Evolutionary conservation across 225 moss, liverwort and hornwort species (phyloP).

Genomic region (Pseudisothecium myosuroides): DNA sequence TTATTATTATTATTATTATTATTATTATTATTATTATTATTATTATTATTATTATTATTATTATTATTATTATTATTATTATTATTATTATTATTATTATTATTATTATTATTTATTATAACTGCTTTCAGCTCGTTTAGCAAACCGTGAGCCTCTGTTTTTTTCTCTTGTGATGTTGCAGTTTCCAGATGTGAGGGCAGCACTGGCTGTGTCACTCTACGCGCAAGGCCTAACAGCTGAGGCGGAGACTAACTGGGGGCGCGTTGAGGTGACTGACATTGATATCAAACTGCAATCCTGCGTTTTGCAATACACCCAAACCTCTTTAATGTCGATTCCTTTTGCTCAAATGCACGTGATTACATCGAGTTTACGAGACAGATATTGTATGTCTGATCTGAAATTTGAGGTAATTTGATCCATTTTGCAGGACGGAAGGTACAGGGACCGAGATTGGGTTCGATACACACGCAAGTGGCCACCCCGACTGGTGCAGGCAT

Average conservation of each 20-base stretch:
- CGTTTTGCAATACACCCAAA: not conserved
- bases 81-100: not conserved
- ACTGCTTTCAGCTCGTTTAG: not conserved
- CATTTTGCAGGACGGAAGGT: slow-evolving; percentile 63
- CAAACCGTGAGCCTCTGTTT: not conserved
- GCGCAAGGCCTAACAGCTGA: slow-evolving; percentile 78
- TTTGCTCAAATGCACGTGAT: not conserved
- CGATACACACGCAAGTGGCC: slow-evolving; percentile 86
- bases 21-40: not conserved
- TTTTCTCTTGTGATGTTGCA: slow-evolving; percentile 7
- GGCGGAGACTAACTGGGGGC: slow-evolving; percentile 96
- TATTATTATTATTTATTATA: not conserved
- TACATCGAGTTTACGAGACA: not conserved
- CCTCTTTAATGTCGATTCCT: not conserved
- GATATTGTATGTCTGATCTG: not conserved
- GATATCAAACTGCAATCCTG: not conserved
- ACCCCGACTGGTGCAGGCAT: slow-evolving; percentile 58
- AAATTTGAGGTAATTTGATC: not conserved
- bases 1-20: not conserved
- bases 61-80: not conserved
- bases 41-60: not conserved
- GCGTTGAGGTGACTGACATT: slow-evolving; percentile 48
- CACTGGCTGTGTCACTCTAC: slow-evolving; percentile 81
- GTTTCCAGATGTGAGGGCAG: slow-evolving; percentile 97
- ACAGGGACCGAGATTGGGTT: slow-evolving; percentile 80